Evolutionary conservation across 805 yeast species (phyloP).

Genomic region (Candida broadrunensis): DNA sequence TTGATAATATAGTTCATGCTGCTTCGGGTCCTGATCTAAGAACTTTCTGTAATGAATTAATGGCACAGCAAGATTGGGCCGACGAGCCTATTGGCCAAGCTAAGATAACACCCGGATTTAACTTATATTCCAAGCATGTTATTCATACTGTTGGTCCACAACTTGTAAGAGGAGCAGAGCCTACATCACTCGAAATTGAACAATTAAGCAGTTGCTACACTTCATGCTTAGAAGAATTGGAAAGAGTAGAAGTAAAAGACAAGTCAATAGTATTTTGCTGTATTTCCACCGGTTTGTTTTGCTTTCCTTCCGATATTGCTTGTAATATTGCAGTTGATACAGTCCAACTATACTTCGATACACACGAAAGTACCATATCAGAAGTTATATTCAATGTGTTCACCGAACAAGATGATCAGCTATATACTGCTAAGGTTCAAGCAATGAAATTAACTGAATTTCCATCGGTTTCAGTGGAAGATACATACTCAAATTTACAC

Average conservation of each 20-base stretch:
- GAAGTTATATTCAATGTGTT: conserved; percentile 5
- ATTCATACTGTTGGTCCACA: conserved; percentile 5
- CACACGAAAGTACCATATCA: not conserved
- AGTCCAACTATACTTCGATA: not conserved
- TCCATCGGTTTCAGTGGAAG: not conserved
- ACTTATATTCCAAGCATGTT: conserved; percentile 2
- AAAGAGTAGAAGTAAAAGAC: not conserved
- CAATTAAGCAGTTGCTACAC: conserved; percentile 2
- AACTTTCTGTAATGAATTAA: conserved; percentile 1
- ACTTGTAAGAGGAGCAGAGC: not conserved
- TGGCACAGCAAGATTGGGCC: not conserved
- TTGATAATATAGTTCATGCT: conserved; percentile 4
- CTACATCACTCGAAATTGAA: not conserved
- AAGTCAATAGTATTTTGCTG: conserved; percentile 4
- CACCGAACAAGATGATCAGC: not conserved
- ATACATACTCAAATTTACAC: not conserved
- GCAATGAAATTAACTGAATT: not conserved
- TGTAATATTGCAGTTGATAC: conserved; percentile 2
- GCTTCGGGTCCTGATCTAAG: conserved; percentile 5
- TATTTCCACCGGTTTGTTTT: conserved; percentile 4
- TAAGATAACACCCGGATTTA: conserved; percentile 2
- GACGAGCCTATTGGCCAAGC: conserved; percentile 2
- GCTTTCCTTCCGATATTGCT: conserved; percentile 2
- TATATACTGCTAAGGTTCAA: not conserved
- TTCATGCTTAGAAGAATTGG: conserved; percentile 1